Conservation (phyloP, 192 early-diverging fungal species). For the Backusella tarrabulga region DNA sequence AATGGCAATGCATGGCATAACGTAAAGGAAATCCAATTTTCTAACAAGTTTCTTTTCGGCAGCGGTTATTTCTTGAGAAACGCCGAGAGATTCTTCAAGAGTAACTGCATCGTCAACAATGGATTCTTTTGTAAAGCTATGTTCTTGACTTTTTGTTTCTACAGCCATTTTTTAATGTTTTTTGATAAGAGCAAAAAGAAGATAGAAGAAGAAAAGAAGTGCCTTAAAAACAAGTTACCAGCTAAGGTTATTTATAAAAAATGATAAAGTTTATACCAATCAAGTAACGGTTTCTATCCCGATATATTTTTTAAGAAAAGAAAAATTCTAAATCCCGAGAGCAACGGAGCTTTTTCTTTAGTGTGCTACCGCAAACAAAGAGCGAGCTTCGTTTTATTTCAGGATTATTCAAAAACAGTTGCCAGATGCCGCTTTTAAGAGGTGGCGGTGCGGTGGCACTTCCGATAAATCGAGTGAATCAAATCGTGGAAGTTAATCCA, state of each 20-base stretch:
- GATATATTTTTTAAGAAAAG: background rate
- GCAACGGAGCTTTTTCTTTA: background rate
- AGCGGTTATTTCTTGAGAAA: background rate
- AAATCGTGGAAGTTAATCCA: background rate
- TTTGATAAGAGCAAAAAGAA: background rate
- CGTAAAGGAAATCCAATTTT: slow-evolving; percentile 20
- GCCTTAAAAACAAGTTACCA: background rate
- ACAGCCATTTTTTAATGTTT: background rate
- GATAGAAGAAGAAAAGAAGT: background rate
- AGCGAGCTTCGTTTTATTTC: background rate
- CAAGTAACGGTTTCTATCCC: background rate
- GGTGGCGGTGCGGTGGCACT: background rate
- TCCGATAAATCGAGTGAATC: background rate
- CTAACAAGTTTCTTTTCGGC: slow-evolving; percentile 17
- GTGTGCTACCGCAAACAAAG: background rate
- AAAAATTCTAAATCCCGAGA: background rate
- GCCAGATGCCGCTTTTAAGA: background rate
- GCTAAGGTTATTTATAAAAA: background rate
- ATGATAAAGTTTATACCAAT: background rate
- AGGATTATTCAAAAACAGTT: background rate
- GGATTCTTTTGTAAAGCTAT: background rate
- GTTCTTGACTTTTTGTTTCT: background rate
- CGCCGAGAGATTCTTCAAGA: slow-evolving; percentile 1
- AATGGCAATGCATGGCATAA: slow-evolving; percentile 28
- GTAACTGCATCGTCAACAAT: background rate